These are phyloP conservation scores for Beauveria rudraprayagi DNA, from an alignment of 2,329 filamentous ascomycete genomes.

Conservation along the genomic window DNA sequence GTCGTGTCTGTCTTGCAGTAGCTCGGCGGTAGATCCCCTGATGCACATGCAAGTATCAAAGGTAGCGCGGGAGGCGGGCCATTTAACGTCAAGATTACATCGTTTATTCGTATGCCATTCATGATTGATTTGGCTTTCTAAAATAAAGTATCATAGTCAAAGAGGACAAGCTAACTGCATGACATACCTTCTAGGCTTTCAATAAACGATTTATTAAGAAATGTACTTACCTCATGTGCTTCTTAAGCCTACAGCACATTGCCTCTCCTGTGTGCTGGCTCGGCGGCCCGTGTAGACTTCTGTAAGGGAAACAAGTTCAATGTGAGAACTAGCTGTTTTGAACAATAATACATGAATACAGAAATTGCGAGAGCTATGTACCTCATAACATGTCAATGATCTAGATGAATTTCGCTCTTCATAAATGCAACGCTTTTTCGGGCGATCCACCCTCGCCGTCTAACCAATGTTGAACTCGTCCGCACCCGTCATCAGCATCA, in stretches of 20 bases:
- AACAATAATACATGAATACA: neutral
- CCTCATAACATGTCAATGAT: neutral
- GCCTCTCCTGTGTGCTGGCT: no score
- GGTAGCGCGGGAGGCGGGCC: neutral
- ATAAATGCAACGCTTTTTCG: conserved; percentile 10
- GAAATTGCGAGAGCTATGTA: neutral
- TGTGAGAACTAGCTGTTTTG: no score
- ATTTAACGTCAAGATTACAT: neutral
- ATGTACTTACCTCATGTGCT: no score
- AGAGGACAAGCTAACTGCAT: no score
- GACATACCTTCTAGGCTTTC: no score
- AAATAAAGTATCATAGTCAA: no score
- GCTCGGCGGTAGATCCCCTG: neutral
- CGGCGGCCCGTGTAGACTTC: no score
- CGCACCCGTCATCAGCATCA: conserved; percentile 56
- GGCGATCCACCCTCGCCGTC: neutral
- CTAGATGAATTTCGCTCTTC: neutral
- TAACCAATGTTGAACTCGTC: conserved; percentile 63
- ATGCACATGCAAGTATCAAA: neutral
- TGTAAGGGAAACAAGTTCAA: no score
- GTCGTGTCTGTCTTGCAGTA: neutral
- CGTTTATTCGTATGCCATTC: no score
- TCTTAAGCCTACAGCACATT: no score
- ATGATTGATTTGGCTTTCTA: no score
- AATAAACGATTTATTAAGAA: no score